Evolutionary conservation across 441 rosid genomes (phyloP).

Genomic region (Manihot esculenta): DNA sequence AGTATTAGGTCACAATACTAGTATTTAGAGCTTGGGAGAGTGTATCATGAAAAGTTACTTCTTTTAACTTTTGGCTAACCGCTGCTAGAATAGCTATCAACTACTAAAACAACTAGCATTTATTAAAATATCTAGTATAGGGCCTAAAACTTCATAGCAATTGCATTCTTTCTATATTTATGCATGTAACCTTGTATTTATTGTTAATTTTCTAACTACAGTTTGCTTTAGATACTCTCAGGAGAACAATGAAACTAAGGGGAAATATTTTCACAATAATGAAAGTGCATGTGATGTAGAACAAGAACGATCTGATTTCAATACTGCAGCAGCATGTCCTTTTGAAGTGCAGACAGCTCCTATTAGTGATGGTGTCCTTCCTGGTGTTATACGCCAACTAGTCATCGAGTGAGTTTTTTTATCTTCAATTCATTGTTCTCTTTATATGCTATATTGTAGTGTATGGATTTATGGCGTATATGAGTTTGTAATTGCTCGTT

Average conservation of each 20-base stretch:
- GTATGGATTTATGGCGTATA: neutral
- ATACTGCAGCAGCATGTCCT: slow-evolving; percentile 15
- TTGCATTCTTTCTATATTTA: neutral
- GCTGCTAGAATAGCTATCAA: too few species aligned
- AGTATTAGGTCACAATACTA: too few species aligned
- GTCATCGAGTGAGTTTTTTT: slow-evolving; percentile 62
- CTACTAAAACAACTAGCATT: too few species aligned
- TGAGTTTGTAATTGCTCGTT: neutral
- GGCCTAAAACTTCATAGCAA: neutral
- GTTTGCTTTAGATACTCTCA: slow-evolving; percentile 27
- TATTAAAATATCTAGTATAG: too few species aligned
- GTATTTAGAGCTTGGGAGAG: too few species aligned
- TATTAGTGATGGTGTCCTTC: slow-evolving; percentile 72
- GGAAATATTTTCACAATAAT: slow-evolving; percentile 23
- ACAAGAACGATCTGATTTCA: too few species aligned
- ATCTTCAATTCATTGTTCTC: neutral
- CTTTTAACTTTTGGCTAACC: too few species aligned
- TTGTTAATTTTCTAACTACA: slow-evolving; percentile 2
- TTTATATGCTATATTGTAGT: neutral
- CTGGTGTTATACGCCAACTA: slow-evolving; percentile 76
- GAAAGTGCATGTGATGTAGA: slow-evolving; percentile 9
- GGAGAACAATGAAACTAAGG: slow-evolving; percentile 37
- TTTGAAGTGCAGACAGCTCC: slow-evolving; percentile 86
- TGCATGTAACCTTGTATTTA: neutral
- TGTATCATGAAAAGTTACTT: too few species aligned